phyloP scores from a whole-genome alignment of 208 protist species.

The Leishmania guyanensis region DNA sequence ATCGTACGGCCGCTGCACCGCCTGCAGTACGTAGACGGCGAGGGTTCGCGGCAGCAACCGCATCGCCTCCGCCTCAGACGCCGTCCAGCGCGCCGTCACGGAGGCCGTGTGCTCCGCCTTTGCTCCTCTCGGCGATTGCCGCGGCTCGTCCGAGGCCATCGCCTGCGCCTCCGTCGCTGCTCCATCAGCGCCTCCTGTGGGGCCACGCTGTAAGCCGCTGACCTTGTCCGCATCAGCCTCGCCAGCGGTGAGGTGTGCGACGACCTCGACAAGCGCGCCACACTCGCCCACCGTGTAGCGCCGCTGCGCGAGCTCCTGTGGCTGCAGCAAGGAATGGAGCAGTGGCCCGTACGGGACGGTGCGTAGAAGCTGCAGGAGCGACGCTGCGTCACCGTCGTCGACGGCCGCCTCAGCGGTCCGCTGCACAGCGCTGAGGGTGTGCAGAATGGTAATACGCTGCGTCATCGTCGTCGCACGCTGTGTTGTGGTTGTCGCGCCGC shows the following conservation, averaged over 20 bases:
- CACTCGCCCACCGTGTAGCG: slow-evolving; percentile 29
- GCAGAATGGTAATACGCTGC: slow-evolving; percentile 21
- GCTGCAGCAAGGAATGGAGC: slow-evolving; percentile 11
- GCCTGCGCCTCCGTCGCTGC: background rate
- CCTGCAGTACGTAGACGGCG: slow-evolving; percentile 43
- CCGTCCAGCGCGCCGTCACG: background rate
- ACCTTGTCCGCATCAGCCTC: background rate
- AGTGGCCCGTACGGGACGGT: slow-evolving; percentile 22
- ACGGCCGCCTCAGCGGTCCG: slow-evolving; percentile 14
- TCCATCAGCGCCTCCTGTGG: background rate
- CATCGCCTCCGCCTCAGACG: slow-evolving; percentile 7
- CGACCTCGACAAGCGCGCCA: slow-evolving; percentile 32
- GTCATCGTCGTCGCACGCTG: background rate
- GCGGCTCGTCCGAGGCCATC: background rate
- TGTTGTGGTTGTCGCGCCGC: background rate
- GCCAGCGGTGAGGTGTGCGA: slow-evolving; percentile 19
- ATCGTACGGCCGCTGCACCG: slow-evolving; percentile 40
- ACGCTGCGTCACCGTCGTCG: slow-evolving; percentile 17
- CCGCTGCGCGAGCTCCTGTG: slow-evolving; percentile 8
- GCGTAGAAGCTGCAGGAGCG: slow-evolving; percentile 23
- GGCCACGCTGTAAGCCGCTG: background rate
- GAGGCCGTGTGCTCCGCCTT: background rate
- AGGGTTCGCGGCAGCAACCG: slow-evolving; percentile 36
- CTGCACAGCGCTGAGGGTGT: slow-evolving; percentile 24
- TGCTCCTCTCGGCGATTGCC: background rate